Base-by-base conservation (phyloP, 371 early-diverging fungal genomes). In the Syncephalastrum sp. region DNA sequence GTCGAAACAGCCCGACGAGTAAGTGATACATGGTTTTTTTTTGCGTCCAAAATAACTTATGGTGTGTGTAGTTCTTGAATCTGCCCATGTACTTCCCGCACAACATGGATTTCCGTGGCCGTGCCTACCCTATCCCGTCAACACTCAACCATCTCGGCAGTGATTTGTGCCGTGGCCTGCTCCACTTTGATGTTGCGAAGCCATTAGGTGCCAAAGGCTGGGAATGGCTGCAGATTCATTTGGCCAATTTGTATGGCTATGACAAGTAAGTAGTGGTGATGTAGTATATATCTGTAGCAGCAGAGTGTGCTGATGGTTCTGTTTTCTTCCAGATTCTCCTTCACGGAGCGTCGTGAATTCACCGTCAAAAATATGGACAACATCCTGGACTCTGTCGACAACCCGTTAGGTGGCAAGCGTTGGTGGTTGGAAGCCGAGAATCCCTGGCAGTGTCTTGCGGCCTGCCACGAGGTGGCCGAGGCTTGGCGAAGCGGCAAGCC, bases 71-170 rank as follows among this genome's bases (percentile, higher is more conserved):
- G 86, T 97, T 93, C 58, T 69, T 91, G 44, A 90, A 91, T 56
- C 82, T 91, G 47, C 87, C 89, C 1, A 90, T 98, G 81, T 98
- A 89, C 70, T 98, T 98, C 77, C 99, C 99, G 14, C 99, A 98
- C 75, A 95, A 95, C 65, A 68, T 98, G 63, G 99, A 98, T 77
- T 98, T 98, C 85, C 88, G 99, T 58, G 99, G 99, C 21, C 90
- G 99, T 56, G 98, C 98, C 4, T 98, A 98, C 65, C 97, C 99
- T 41, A 95, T 98, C 45, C 96, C 99, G 23, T 88, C 93, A 4
- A 88, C 92, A 54, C 86, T 98, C 52, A 97, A 95, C 77, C 98
- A 98, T 70, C 84, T 98, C 27, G 96, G 97, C 50, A 92, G 94
- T 67, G 99, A 98, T 81, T 68, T 98, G 54, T 95, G 95, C 60